Base-by-base conservation (phyloP, 352 stramenopile species). In the Globisporangium abappressorium region DNA sequence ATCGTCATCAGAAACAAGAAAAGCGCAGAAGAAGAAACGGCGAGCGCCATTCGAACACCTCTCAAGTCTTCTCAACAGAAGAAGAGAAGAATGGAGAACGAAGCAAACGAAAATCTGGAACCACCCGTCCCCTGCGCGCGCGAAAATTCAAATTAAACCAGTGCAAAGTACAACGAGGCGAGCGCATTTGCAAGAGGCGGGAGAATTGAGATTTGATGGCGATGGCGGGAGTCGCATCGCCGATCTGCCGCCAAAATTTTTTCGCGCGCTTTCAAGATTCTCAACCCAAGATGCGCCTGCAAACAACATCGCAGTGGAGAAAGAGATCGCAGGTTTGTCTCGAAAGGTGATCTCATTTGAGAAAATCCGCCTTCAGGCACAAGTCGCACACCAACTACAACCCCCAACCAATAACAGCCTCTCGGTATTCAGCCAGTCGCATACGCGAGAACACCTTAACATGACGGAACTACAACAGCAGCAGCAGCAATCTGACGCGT, bases 191-290 rank as follows among this genome's bases (percentile, higher is more conserved):
- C 5, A 57, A 26, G 22, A 57, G 49, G 20, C 49, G 5, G 30
- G 12, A 57, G 2, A 22, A 36, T 33, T 14, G 4, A 20, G 51
- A 18, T 18, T 20, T 57, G 20, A 5, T 5, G n/a, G 49, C 26
- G 41, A 22, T 65, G 59, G 43, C 41, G 26, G 59, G 41, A 56
- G 26, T 57, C 59, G 24, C n/a, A 18, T 15, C 14, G 4, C 14
- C 14, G 41, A 34, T 28, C 26, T 54, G 47, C 2, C 47, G 20
- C 47, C 47, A 54, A 28, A 11, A 26, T 3, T 5, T 26, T 64
- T 64, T 34, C 57, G 57, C 57, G 57, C 34, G n/a, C 38, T 63
- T 53, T 63, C n/a, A 34, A 24, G 57, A 6, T 43, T 65, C 57
- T 43, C 59, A 65, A 57, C 26, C 59, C 59, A 64, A 33, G 7